Evolutionary conservation across 352 stramenopile species (phyloP), one percentile per base, ranked within the genome.

Genomic region (Globisporangium barbulae): DNA sequence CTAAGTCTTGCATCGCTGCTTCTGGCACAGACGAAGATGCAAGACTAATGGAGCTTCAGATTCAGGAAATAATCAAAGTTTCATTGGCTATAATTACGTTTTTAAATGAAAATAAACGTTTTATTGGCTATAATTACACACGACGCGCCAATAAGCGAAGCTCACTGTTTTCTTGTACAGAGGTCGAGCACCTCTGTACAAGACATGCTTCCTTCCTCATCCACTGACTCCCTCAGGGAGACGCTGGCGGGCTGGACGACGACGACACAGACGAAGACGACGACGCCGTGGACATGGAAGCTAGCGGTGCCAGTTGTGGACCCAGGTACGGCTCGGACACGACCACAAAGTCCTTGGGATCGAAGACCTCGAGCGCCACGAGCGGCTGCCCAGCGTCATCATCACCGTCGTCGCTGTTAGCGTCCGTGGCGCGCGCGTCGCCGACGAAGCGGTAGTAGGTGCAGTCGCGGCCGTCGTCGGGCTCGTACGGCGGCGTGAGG

Each of bases 401-500:
- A 10, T 66, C 59, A 19, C 49, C 19, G 21, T 31, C 30, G 35
- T 8, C 45, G n/a, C 25, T 44, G 21, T 62, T 41, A 19, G 62
- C 59, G n/a, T 65, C 48, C 58, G n/a, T 59, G 28, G 22, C 17
- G 25, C 33, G 37, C 15, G 70, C 63, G 12, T 61, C 57, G n/a
- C 76, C 58, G 2, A 86, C 70, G 45, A 81, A 64, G 19, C 81
- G 83, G 69, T 81, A 93, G 70, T 93, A 93, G 10, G 81, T 88
- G 63, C 83, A 93, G 66, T 93, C 81, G 2, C 83, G 78, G 21
- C 76, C 83, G 25, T 77, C 75, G 13, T 79, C 74, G 6, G 76
- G 64, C 53, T 93, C 80, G 65, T 95, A 95, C 5, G 86, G 86
- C n/a, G 86, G 86, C 22, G 84, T 92, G 54, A 93, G 81, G 59